A percentile compares a stretch with the other conserved stretches of the same genome.
These are phyloP conservation scores for Volvox africanus DNA, from an alignment of 139 green algal genomes.

Conservation along the genomic window DNA sequence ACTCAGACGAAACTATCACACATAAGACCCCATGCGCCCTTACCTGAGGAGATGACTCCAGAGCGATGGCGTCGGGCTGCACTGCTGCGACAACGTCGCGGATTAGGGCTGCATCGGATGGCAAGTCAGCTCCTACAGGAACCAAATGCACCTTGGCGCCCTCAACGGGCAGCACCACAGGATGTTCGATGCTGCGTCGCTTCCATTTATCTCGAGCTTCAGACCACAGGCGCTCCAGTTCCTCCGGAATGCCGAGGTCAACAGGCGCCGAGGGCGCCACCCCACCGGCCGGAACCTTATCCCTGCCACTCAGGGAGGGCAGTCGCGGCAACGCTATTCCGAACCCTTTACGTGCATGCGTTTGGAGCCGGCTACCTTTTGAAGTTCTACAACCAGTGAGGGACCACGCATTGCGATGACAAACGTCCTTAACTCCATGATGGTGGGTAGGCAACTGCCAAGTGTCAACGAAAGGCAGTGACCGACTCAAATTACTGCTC, in stretches of 20 bases:
- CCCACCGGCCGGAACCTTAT: not conserved
- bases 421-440: no score
- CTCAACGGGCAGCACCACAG: conserved; percentile 9
- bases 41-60: conserved; percentile 36
- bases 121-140: conserved; percentile 22
- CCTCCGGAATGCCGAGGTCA: not conserved
- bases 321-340: not conserved
- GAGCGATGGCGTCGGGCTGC: conserved; percentile 27
- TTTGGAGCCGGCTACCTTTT: not conserved
- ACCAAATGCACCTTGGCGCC: conserved; percentile 8
- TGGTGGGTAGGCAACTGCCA: not conserved
- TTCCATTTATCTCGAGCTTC: not conserved
- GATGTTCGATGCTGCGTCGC: not conserved
- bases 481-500: not conserved
- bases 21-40: not conserved
- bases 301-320: not conserved
- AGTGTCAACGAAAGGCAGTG: not conserved
- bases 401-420: no score
- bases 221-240: conserved; percentile 3
- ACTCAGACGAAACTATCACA: no score
- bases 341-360: conserved; percentile 20
- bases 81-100: conserved; percentile 35
- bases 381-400: not conserved
- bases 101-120: conserved; percentile 6
- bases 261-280: not conserved